Evolutionary conservation across 2,329 filamentous ascomycete species (phyloP), one percentile per base, ranked within the genome.

Genomic region (Penicillium sp.): DNA sequence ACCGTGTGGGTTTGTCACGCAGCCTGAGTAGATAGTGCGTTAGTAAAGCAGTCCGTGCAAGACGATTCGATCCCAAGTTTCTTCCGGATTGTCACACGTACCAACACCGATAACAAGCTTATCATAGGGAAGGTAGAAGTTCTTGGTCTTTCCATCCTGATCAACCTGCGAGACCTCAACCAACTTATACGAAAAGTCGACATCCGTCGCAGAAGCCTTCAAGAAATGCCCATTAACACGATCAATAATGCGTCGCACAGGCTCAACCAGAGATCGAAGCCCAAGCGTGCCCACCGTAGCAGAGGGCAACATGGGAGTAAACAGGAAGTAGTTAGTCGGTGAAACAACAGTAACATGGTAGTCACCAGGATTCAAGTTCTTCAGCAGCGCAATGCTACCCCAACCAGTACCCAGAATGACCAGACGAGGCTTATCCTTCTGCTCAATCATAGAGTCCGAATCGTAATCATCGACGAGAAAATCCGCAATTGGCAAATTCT

Each of bases 311-410:
- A 99, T 98, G 0, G 95, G 95, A 1, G 95, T 99, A 78, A 99
- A 99, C 35, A 99, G 81, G 80, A 99, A 99, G 80, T 98, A 97
- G 73, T 98, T 98, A 38, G 91, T 91, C 0, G 95, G 94, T 13
- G 93, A 96, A 47, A 99, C 90, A 42, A 99, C 90, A 4, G 94
- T 98, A 68, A 99, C 89, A 77, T 99, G 93, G 75, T 97, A 99
- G 70, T 97, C 92, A 13, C 93, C 92, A 0, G 93, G 89, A 65
- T 94, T 91, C 65, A 99, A 80, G 65, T 92, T 90, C 81, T 99
- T 99, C 69, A 99, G 81, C 62, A 99, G 81, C 4, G 94, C 92
- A 63, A 99, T 91, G 71, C 92, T 92, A 58, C 93, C 95, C 95
- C 95, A 99, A 49, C 95, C 95, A 17, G 93, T 93, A 22, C 95